Base-by-base conservation (phyloP, 371 early-diverging fungal species). In the Mortierella polycephala region DNA sequence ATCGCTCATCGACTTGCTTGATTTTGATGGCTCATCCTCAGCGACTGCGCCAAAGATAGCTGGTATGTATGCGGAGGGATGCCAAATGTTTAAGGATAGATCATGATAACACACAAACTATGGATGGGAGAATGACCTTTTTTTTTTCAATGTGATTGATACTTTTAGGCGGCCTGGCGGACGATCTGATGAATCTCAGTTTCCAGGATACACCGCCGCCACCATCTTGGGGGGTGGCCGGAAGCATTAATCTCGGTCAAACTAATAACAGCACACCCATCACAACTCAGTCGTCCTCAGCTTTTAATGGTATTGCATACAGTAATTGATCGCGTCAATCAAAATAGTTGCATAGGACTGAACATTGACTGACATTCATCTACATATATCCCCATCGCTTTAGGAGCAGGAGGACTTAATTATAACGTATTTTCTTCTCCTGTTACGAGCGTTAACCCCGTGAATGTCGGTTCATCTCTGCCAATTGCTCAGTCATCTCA, bases 101-200 rank as follows among this genome's bases (percentile, higher is more conserved):
- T 46, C 16, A 16, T 16, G 16, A 16, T 46, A 16, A 16, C 3
- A 9, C 18, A 52, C 18, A 21, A 5, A 12, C 8, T 44, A 41
- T 18, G 42, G 16, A 9, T 30, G 45, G 6, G 41, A 21, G 16
- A 16, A 14, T 37, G 8, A 20, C 23, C 13, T 21, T 9, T 46
- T 40, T 41, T 18, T n/a, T 52, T 18, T 45, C 11, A 13, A 9
- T 55, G 56, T 3, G 1, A 11, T 45, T 14, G 23, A 46, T 42
- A 16, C 21, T 37, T 42, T 52, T 61, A 72, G 77, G 72, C 7
- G 72, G 61, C 44, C 57, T 79, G 16, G 72, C 72, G 73, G 79
- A 79, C 30, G 79, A 79, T 44, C 46, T 79, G 6, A 62, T 72
- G 79, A 72, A 72, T n/a, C 65, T 79, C 45, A 79, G 54, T 42